Conservation (phyloP, 768 basidiomycete species). For the Pleurotus cornucopiae region DNA sequence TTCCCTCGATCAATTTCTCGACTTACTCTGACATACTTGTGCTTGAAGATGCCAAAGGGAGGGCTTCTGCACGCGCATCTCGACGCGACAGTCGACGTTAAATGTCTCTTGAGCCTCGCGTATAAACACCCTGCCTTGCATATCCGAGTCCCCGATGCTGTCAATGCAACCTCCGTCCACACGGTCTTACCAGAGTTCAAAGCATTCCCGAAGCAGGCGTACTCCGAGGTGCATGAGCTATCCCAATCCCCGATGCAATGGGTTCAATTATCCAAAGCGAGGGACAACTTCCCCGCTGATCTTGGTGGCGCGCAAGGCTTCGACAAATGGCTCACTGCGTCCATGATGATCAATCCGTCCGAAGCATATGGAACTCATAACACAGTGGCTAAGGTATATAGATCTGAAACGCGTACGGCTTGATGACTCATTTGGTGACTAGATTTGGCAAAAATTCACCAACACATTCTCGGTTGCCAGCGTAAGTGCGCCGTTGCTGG, state of each 20-base stretch:
- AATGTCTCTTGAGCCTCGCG: conserved; percentile 49
- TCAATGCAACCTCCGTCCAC: conserved; percentile 38
- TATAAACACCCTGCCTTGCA: conserved; percentile 57
- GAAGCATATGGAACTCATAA: conserved; percentile 75
- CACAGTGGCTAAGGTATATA: conserved; percentile 55
- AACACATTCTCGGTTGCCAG: conserved; percentile 46
- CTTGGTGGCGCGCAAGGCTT: conserved; percentile 65
- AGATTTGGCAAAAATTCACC: conserved; percentile 78
- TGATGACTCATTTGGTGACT: not conserved
- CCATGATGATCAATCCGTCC: conserved; percentile 63
- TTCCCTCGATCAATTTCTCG: not conserved
- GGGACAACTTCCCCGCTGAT: conserved; percentile 42
- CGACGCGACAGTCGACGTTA: conserved; percentile 64
- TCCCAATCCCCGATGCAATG: conserved; percentile 40
- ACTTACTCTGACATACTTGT: not conserved
- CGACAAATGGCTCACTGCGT: conserved; percentile 58
- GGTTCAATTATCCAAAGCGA: conserved; percentile 52
- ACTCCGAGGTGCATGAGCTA: conserved; percentile 28
- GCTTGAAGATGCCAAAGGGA: conserved; percentile 72
- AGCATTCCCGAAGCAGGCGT: conserved; percentile 34
- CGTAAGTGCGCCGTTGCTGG: conserved; percentile 28
- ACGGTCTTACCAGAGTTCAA: conserved; percentile 49
- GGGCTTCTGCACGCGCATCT: conserved; percentile 71
- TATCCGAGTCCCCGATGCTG: conserved; percentile 37
- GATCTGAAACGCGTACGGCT: not conserved